Conservation (phyloP, 2,329 filamentous ascomycete species). For the Didymella arachidicola region DNA sequence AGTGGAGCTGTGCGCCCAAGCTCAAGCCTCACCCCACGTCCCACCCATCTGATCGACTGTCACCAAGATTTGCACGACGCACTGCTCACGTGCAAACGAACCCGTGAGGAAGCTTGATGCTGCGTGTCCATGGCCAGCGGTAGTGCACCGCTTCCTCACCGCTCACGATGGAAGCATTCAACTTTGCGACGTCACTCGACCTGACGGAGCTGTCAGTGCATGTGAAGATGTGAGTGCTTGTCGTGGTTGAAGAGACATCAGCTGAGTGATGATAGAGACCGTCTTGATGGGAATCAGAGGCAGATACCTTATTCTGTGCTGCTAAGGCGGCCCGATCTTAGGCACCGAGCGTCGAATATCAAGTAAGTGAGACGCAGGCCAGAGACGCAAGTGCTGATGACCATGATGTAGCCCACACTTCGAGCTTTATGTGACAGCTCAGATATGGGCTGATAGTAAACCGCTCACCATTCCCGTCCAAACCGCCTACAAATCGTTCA, state of each 20-base stretch:
- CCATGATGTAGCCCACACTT: conserved; percentile 69
- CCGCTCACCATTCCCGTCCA: conserved; percentile 90
- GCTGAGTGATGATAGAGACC: conserved; percentile 62
- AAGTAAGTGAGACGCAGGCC: conserved; percentile 58
- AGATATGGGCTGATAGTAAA: conserved; percentile 96
- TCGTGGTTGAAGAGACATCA: background rate
- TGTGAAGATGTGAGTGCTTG: conserved; percentile 65
- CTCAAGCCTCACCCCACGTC: conserved; percentile 21
- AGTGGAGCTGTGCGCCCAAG: conserved; percentile 5
- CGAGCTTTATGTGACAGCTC: conserved; percentile 90
- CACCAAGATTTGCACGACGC: background rate
- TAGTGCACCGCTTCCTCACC: conserved; percentile 30
- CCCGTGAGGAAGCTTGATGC: conserved; percentile 9
- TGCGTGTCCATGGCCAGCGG: conserved; percentile 34
- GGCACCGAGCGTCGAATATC: conserved; percentile 86
- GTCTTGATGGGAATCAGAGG: conserved; percentile 79
- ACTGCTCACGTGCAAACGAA: background rate
- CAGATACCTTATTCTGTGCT: conserved; percentile 79
- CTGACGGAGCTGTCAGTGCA: conserved; percentile 72
- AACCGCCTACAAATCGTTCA: conserved; percentile 91
- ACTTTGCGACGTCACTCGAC: conserved; percentile 88
- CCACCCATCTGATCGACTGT: conserved; percentile 13
- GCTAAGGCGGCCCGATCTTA: conserved; percentile 77
- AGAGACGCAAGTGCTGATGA: conserved; percentile 9
- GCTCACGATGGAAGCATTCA: conserved; percentile 84